Evolutionary conservation across 371 early-diverging fungal genomes (phyloP), one percentile per base, ranked within the genome.

Genomic region (Mortierella sp.): DNA sequence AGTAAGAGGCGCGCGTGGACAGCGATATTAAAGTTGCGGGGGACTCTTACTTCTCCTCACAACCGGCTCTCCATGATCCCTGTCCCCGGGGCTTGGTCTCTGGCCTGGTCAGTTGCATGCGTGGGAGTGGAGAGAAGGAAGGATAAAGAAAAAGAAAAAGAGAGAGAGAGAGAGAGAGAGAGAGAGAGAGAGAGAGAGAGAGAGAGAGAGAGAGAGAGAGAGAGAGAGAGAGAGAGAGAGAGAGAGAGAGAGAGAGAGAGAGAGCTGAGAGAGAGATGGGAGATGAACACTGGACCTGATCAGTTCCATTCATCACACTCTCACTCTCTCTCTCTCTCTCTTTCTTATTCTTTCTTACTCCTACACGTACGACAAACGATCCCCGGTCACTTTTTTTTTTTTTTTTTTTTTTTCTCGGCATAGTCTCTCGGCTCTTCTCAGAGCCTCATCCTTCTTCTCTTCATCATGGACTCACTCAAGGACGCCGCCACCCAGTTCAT

Each of bases 401-500:
- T 15, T 58, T 43, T 19, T 57, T 2, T 45, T 48, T 23, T 30
- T 15, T 19, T 29, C 29, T 48, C 50, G 52, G 6, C n/a, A 6
- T 15, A 12, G 18, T 30, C 28, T 29, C 37, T 29, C 30, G 7
- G 11, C 55, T 19, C 55, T 26, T 18, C 19, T 19, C 16, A 15
- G 6, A 23, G 3, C 57, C 29, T 19, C 19, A 29, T 15, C 7
- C 29, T 57, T 15, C 6, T 5, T 50, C 50, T 4, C 21, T 6
- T 21, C 30, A 48, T 28, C 45, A 75, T 77, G 79, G 79, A 77
- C 57, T 66, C 79, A 55, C 53, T 77, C 69, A 77, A 72, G 87
- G 82, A 88, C n/a, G 69, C 73, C 29, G 74, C 88, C 26, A 81
- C 83, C 28, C 61, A 83, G n/a, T 83, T 92, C 62, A 81, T 89